A percentile compares a stretch with the other conserved stretches of the same genome.
Evolutionary conservation across 257 asterid genomes (phyloP).

Genomic region (Solanum neorickii): DNA sequence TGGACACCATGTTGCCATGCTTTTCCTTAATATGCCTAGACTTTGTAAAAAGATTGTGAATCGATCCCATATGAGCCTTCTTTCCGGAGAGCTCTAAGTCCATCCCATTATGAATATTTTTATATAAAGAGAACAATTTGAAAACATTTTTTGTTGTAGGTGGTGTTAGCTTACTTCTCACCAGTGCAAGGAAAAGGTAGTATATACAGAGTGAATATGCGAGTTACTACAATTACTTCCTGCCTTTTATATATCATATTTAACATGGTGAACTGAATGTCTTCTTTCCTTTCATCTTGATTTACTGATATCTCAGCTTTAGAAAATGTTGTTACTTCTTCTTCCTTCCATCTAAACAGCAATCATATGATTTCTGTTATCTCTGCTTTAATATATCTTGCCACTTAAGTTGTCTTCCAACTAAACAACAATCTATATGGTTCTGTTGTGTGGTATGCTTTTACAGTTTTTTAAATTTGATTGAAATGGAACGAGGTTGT

Average conservation of each 20-base stretch:
- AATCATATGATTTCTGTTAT: neutral
- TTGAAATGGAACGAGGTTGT: neutral
- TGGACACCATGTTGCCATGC: neutral
- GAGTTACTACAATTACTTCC: neutral
- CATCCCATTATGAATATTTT: neutral
- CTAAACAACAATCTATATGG: neutral
- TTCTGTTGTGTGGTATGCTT: neutral
- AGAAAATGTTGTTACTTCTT: neutral
- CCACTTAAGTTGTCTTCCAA: neutral
- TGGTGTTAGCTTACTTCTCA: neutral
- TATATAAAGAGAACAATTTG: neutral
- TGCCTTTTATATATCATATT: neutral
- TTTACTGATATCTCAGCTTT: neutral
- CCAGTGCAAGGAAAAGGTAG: neutral
- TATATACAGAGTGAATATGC: neutral
- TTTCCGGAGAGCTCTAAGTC: neutral
- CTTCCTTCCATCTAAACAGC: neutral
- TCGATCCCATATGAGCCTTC: neutral
- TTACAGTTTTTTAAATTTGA: neutral
- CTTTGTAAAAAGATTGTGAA: neutral
- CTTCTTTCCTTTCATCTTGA: neutral
- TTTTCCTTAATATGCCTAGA: neutral
- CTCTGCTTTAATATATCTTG: neutral
- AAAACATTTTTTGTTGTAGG: neutral
- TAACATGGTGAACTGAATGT: neutral